These are phyloP conservation scores for Trapa bicornis DNA, from an alignment of 345 rosid genomes.

Conservation along the genomic window DNA sequence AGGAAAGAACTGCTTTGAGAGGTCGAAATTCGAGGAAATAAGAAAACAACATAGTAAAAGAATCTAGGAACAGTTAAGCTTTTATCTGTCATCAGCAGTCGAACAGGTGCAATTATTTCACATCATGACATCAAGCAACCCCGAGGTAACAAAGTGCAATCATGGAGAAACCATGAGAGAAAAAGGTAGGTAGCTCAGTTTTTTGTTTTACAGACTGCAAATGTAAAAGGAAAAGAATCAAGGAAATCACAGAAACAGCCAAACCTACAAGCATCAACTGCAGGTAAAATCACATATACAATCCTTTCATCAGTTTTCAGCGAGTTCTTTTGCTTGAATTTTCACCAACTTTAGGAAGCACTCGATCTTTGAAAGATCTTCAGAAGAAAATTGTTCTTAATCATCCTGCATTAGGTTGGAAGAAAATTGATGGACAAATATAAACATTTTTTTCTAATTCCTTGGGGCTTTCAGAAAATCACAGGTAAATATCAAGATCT, in stretches of 20 bases:
- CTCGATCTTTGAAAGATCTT: not conserved
- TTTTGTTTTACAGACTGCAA: not conserved
- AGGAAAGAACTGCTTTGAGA: not conserved
- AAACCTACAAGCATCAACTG: not conserved
- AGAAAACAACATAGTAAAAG: conserved; percentile 1
- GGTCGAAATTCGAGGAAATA: not conserved
- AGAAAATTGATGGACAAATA: not conserved
- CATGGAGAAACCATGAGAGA: conserved; percentile 23
- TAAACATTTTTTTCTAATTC: not conserved
- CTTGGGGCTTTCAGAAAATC: not conserved
- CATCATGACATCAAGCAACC: conserved; percentile 19
- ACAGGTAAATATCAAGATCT: not conserved
- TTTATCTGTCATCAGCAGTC: conserved; percentile 9
- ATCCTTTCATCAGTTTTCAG: not conserved
- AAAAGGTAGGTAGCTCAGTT: conserved; percentile 6
- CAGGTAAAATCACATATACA: not conserved
- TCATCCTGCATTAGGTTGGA: not conserved
- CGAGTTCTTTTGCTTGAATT: not conserved
- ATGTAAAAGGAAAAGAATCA: not conserved
- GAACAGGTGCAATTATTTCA: conserved; percentile 22
- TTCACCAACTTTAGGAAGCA: not conserved
- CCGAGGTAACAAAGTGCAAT: conserved; percentile 24
- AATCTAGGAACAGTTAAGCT: not conserved
- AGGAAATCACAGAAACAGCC: not conserved
- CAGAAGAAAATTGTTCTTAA: not conserved